Evolutionary conservation across 192 early-diverging fungal species (phyloP).

Genomic region (Paraglomus brasilianum): DNA sequence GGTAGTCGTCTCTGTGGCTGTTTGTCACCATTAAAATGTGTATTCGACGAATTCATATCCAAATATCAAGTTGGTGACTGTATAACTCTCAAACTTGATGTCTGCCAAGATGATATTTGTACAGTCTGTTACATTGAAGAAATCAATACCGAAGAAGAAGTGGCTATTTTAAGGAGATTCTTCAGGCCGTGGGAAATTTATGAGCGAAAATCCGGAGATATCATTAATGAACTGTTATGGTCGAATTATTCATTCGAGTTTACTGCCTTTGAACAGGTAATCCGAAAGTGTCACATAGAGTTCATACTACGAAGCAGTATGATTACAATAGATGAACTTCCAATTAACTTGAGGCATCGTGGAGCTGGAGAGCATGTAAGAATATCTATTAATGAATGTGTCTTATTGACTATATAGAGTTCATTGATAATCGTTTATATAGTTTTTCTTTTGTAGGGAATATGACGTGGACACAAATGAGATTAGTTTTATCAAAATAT

Average conservation of each 20-base stretch:
- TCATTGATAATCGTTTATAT: not conserved
- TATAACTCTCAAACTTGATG: not conserved
- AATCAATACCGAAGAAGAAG: not conserved
- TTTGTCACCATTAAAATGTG: no score
- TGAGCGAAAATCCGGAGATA: not conserved
- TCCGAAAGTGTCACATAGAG: constrained; percentile 20
- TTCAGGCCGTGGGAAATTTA: not conserved
- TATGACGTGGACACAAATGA: constrained; percentile 5
- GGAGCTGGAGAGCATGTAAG: constrained; percentile 35
- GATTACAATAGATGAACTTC: not conserved
- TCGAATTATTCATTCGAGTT: constrained; percentile 23
- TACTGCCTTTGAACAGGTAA: not conserved
- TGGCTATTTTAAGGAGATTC: constrained; percentile 8
- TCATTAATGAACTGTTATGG: constrained; percentile 22
- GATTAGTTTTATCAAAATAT: not conserved
- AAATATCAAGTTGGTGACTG: constrained; percentile 21
- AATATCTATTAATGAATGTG: not conserved
- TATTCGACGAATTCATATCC: not conserved
- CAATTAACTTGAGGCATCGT: constrained; percentile 30
- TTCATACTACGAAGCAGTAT: not conserved
- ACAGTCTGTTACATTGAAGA: constrained; percentile 13
- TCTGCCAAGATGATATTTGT: not conserved
- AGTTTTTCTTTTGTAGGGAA: constrained; percentile 26
- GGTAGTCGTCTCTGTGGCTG: not conserved
- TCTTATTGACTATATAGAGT: not conserved